A percentile compares a stretch with the other conserved stretches of the same genome.
Evolutionary conservation across 108 stramenopile genomes (phyloP).

Genomic region (Chaetoceros muelleri): DNA sequence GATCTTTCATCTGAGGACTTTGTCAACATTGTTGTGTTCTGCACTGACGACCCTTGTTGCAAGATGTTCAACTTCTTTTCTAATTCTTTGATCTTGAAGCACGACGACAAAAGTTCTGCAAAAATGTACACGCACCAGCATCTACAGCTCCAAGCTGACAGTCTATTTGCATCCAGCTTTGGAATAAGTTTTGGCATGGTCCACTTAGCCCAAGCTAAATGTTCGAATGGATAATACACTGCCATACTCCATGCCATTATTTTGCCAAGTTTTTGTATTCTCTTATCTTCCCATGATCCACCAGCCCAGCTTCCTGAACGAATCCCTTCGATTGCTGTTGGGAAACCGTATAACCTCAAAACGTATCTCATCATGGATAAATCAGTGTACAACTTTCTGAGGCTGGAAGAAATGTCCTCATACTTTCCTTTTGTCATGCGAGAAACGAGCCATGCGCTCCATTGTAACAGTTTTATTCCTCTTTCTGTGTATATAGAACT

Average conservation of each 20-base stretch:
- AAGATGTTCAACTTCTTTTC: slow-evolving; percentile 17
- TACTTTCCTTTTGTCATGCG: slow-evolving; percentile 12
- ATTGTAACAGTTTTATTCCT: slow-evolving; percentile 58
- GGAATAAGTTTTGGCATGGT: slow-evolving; percentile 31
- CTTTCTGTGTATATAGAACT: slow-evolving; percentile 23
- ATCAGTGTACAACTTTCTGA: slow-evolving; percentile 38
- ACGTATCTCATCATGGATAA: slow-evolving; percentile 54
- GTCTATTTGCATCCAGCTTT: slow-evolving; percentile 28
- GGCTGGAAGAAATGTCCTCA: slow-evolving; percentile 10
- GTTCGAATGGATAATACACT: slow-evolving; percentile 64
- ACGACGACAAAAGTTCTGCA: slow-evolving; percentile 37
- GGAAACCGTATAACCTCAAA: slow-evolving; percentile 50
- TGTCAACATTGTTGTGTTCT: slow-evolving; percentile 17
- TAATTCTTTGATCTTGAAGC: slow-evolving; percentile 23
- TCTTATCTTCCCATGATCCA: slow-evolving; percentile 17
- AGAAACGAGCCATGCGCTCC: slow-evolving; percentile 46
- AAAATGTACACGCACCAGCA: slow-evolving; percentile 57
- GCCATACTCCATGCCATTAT: slow-evolving; percentile 66
- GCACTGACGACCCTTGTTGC: slow-evolving; percentile 10
- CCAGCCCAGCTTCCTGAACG: slow-evolving; percentile 44
- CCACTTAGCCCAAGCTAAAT: slow-evolving; percentile 60
- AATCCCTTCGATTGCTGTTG: slow-evolving; percentile 48
- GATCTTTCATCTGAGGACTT: slow-evolving; percentile 1
- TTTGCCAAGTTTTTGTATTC: slow-evolving; percentile 36
- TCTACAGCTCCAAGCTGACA: slow-evolving; percentile 52